Conservation (phyloP, 2,329 filamentous ascomycete species). For the Colletotrichum trifolii region DNA sequence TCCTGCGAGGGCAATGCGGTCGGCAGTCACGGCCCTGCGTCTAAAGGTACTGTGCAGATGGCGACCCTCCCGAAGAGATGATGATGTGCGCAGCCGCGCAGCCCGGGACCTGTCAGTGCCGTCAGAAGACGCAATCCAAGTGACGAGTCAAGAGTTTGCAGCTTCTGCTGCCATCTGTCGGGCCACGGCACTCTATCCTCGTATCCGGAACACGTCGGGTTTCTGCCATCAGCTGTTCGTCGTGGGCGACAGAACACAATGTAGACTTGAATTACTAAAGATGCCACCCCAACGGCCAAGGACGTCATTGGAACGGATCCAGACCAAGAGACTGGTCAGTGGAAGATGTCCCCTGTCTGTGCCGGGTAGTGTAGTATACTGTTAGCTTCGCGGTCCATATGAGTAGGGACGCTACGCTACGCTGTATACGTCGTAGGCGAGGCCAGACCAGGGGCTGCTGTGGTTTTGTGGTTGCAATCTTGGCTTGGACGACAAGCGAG, state of each 20-base stretch:
- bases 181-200: not conserved
- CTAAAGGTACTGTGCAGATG: slow-evolving; percentile 32
- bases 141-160: slow-evolving; percentile 33
- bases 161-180: not conserved
- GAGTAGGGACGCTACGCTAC: too few relatives aligned
- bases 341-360: not conserved
- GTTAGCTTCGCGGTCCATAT: too few relatives aligned
- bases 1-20: slow-evolving; percentile 23
- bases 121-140: slow-evolving; percentile 31
- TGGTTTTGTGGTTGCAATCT: slow-evolving; percentile 6
- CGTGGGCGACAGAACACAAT: not conserved
- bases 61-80: slow-evolving; percentile 1
- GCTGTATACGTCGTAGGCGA: not conserved
- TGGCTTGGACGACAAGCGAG: slow-evolving; percentile 12
- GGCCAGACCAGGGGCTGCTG: slow-evolving; percentile 5
- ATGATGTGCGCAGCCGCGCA: slow-evolving; percentile 30
- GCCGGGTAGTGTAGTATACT: too few relatives aligned
- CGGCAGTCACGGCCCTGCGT: slow-evolving; percentile 27
- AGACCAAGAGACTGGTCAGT: slow-evolving; percentile 17
- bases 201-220: too few relatives aligned
- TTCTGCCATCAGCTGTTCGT: too few relatives aligned
- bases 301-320: slow-evolving; percentile 28
- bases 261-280: slow-evolving; percentile 6
- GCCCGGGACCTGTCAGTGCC: slow-evolving; percentile 15
- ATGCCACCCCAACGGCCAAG: slow-evolving; percentile 11